phyloP scores from a whole-genome alignment of 2,329 filamentous ascomycete species.

The Zymoseptoria passerinii region DNA sequence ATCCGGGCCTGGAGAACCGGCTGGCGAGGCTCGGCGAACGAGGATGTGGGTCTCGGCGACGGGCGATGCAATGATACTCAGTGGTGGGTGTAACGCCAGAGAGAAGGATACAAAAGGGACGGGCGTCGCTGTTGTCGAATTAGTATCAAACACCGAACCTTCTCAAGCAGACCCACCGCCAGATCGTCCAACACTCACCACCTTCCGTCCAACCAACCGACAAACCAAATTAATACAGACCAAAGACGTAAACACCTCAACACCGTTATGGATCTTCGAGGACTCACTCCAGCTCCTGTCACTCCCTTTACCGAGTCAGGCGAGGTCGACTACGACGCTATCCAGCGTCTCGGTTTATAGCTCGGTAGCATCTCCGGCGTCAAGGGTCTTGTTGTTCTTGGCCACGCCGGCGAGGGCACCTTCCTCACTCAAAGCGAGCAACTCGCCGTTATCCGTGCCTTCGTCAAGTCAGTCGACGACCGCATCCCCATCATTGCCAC shows the following conservation, averaged over 20 bases:
- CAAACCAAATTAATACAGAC: neutral
- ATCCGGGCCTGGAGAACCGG: neutral
- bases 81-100: neutral
- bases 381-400: constrained; percentile 47
- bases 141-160: neutral
- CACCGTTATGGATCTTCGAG: constrained; percentile 38
- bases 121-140: neutral
- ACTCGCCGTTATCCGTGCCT: constrained; percentile 43
- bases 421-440: constrained; percentile 46
- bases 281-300: constrained; percentile 45
- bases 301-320: constrained; percentile 45
- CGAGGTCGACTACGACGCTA: constrained; percentile 44
- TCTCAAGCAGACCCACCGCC: neutral
- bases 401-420: constrained; percentile 48
- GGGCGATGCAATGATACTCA: neutral
- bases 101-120: neutral
- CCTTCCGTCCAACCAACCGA: neutral
- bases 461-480: constrained; percentile 45
- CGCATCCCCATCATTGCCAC: constrained; percentile 46
- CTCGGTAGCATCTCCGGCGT: constrained; percentile 45
- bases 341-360: constrained; percentile 47
- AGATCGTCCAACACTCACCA: neutral
- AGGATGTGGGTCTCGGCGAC: neutral
- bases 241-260: constrained; percentile 8
- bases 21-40: neutral